A percentile compares a stretch with the other conserved stretches of the same genome.
Evolutionary conservation across 805 yeast species (phyloP).

Genomic region (Komagataella kurtzmanii): DNA sequence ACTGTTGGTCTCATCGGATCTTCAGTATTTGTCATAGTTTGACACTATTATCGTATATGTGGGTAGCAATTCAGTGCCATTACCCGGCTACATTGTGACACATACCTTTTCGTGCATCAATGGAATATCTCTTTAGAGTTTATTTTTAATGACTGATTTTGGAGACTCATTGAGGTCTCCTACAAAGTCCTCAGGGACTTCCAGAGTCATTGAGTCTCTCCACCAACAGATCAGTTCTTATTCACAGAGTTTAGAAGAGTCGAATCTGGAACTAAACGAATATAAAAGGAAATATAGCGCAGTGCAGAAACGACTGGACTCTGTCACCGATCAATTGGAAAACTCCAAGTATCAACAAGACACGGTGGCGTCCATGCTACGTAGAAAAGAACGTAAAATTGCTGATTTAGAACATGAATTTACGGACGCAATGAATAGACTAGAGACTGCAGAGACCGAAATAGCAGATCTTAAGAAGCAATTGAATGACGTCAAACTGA

Average conservation of each 20-base stretch:
- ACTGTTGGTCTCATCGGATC: too few species aligned
- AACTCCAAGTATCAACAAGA: background rate
- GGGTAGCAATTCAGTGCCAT: background rate
- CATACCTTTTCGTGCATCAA: background rate
- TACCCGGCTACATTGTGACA: background rate
- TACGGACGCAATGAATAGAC: background rate
- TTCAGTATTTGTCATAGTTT: background rate
- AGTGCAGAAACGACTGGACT: background rate
- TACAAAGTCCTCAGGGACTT: background rate
- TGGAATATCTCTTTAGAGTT: background rate
- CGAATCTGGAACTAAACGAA: background rate
- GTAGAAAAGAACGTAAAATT: background rate
- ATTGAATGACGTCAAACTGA: slow-evolving; percentile 21
- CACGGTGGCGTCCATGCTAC: background rate
- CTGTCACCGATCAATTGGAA: background rate
- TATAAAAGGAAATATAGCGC: background rate
- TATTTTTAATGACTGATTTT: background rate
- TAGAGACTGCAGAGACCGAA: background rate
- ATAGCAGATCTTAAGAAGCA: slow-evolving; percentile 16
- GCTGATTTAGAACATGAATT: background rate
- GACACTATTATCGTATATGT: background rate
- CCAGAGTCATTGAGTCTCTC: background rate
- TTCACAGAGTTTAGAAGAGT: background rate
- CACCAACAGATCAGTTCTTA: background rate
- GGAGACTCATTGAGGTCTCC: background rate